phyloP scores from a whole-genome alignment of 2,329 filamentous ascomycete genomes.

The Talaromyces atroroseus region DNA sequence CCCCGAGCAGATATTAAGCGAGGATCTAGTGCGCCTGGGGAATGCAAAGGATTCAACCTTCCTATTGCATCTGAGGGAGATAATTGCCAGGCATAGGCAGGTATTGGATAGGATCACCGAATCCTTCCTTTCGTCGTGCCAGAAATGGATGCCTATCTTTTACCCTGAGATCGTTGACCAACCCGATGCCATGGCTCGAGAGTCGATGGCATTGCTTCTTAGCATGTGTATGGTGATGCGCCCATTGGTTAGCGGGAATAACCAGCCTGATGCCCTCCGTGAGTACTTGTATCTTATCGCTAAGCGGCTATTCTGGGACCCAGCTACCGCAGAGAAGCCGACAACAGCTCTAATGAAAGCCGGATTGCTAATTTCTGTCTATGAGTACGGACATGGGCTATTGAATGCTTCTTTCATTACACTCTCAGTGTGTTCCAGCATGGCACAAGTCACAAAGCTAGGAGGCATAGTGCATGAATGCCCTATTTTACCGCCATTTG shows the following conservation, averaged over 20 bases:
- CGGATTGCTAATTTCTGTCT: conserved; percentile 8
- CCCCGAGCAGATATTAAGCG: neutral
- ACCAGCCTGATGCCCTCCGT: conserved; percentile 4
- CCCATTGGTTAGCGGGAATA: neutral
- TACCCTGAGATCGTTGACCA: neutral
- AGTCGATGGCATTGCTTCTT: conserved; percentile 3
- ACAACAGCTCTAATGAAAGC: conserved; percentile 3
- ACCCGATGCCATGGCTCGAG: neutral
- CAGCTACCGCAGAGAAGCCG: neutral
- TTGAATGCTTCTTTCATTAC: conserved; percentile 8
- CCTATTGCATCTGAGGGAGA: neutral
- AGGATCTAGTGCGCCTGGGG: neutral
- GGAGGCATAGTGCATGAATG: neutral
- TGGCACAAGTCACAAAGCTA: conserved; percentile 7
- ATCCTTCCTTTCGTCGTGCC: conserved; percentile 7
- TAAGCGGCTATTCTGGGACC: conserved; percentile 11
- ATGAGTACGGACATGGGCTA: conserved; percentile 11
- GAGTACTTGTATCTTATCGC: neutral
- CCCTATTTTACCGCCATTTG: conserved; percentile 1
- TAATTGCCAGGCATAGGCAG: neutral
- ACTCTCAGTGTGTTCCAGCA: conserved; percentile 6
- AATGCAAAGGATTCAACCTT: neutral
- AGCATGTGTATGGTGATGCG: conserved; percentile 8
- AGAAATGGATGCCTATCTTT: conserved; percentile 10
- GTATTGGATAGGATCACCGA: neutral